phyloP scores from a whole-genome alignment of 2,329 filamentous ascomycete genomes.

The Coniella vitis region DNA sequence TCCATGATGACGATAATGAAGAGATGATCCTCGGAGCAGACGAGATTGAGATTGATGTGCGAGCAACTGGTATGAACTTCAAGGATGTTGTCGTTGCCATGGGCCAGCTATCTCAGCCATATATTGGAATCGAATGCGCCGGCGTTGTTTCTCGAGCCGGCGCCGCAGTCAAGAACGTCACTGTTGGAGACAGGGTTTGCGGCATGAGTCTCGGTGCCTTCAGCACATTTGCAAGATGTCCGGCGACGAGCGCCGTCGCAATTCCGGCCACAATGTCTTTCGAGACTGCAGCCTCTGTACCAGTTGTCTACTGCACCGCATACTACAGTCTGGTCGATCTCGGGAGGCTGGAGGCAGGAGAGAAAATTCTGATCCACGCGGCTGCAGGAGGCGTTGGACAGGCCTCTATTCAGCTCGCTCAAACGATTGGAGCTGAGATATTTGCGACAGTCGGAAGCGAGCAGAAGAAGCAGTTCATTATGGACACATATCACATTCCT shows the following conservation, averaged over 20 bases:
- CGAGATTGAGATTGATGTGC: conserved; percentile 22
- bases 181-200: conserved; percentile 17
- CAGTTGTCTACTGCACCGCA: conserved; percentile 22
- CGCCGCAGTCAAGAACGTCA: conserved; percentile 9
- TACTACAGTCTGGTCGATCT: conserved; percentile 21
- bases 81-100: conserved; percentile 29
- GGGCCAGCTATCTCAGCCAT: conserved; percentile 20
- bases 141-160: conserved; percentile 19
- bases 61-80: conserved; percentile 18
- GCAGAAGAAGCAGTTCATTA: conserved; percentile 24
- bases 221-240: conserved; percentile 1
- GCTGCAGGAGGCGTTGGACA: conserved; percentile 16
- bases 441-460: conserved; percentile 24
- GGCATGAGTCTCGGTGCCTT: not conserved
- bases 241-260: conserved; percentile 2
- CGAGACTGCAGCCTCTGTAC: conserved; percentile 16
- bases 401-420: conserved; percentile 4
- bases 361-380: conserved; percentile 22
- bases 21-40: conserved; percentile 16
- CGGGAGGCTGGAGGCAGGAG: conserved; percentile 16
- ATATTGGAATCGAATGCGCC: conserved; percentile 22
- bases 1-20: conserved; percentile 4
- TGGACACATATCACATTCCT: conserved; percentile 2
- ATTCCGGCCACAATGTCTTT: conserved; percentile 12
- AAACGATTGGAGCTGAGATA: conserved; percentile 19